These are phyloP conservation scores for Trichoderma atroviride DNA, from an alignment of 2,329 filamentous ascomycete genomes.

Conservation along the genomic window DNA sequence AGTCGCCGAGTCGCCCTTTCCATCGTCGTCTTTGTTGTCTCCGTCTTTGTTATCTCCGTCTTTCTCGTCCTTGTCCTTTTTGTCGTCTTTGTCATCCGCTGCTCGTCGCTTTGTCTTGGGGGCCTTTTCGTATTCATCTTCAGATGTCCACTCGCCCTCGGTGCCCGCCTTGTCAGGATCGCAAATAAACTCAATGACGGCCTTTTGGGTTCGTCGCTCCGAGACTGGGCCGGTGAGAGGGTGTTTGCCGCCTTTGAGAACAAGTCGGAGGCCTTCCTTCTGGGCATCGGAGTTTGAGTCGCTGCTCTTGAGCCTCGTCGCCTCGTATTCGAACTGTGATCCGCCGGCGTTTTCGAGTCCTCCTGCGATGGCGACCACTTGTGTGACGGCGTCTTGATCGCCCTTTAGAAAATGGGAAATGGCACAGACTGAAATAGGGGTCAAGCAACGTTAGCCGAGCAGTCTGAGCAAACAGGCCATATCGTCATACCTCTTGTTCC, in stretches of 20 bases:
- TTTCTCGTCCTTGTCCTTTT: constrained; percentile 33
- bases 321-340: constrained; percentile 63
- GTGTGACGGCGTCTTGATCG: constrained; percentile 52
- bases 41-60: constrained; percentile 36
- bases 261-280: constrained; percentile 72
- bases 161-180: constrained; percentile 71
- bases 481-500: constrained; percentile 65
- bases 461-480: not conserved
- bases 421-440: constrained; percentile 55
- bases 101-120: constrained; percentile 27
- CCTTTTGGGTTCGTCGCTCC: constrained; percentile 64
- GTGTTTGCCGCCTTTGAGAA: constrained; percentile 64
- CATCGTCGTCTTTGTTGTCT: constrained; percentile 45
- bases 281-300: constrained; percentile 65
- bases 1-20: constrained; percentile 45
- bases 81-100: constrained; percentile 36
- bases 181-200: constrained; percentile 85
- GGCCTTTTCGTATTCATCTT: constrained; percentile 48
- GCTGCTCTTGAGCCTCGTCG: constrained; percentile 66
- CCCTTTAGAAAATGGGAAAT: constrained; percentile 63
- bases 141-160: constrained; percentile 66
- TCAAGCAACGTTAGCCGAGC: not conserved
- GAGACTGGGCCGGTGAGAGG: constrained; percentile 53
- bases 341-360: constrained; percentile 64
- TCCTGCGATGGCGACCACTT: constrained; percentile 75